Conservation (phyloP, 1,284 basidiomycete species). For the Leccinum fallax region DNA sequence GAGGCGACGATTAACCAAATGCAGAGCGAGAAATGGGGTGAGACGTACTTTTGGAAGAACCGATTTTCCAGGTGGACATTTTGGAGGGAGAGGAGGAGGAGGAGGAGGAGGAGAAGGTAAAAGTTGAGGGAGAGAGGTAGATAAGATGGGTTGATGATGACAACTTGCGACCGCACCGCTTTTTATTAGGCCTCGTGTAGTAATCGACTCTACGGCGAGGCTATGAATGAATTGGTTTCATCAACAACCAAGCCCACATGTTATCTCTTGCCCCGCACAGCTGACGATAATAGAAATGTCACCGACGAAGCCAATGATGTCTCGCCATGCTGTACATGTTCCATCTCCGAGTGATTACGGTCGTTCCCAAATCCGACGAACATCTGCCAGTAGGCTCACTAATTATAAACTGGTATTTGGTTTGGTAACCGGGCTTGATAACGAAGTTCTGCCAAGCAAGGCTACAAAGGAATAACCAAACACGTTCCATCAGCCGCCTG, state of each 20-base stretch:
- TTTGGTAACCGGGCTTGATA: neutral
- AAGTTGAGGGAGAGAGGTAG: neutral
- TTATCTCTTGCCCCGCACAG: neutral
- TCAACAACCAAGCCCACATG: neutral
- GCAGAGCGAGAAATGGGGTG: neutral
- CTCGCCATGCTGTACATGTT: neutral
- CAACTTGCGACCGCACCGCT: neutral
- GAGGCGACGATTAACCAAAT: neutral
- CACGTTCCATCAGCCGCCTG: neutral
- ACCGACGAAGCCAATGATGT: neutral
- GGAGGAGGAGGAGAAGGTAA: neutral
- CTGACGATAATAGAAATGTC: neutral
- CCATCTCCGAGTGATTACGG: neutral
- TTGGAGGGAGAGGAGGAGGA: neutral
- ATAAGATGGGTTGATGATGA: neutral
- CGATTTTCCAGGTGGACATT: constrained; percentile 42
- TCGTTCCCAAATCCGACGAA: too few species aligned
- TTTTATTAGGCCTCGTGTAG: neutral
- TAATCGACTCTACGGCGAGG: neutral
- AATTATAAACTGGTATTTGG: neutral
- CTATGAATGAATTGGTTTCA: neutral
- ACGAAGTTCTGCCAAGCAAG: neutral
- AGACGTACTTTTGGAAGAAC: constrained; percentile 44
- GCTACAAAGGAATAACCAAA: neutral
- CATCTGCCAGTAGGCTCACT: neutral